Evolutionary conservation across 768 basidiomycete species (phyloP), one percentile per base, ranked within the genome.

Genomic region (Phlebiopsis gigantea): DNA sequence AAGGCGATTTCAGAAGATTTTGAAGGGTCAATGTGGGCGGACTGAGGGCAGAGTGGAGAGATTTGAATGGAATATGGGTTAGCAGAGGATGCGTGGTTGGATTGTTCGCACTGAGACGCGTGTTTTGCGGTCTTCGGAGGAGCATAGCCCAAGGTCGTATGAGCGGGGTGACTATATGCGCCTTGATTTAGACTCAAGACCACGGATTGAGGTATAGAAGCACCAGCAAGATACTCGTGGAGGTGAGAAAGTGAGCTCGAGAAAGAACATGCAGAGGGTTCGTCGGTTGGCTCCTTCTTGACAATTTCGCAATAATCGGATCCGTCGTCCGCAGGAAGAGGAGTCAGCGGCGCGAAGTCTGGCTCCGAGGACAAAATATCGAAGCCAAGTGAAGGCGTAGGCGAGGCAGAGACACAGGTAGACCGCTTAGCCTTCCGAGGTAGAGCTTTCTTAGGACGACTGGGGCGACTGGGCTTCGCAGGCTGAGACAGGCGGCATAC

Each of bases 371-470:
- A 53, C 4, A 41, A 28, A 6, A 34, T 8, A 3, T 29, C 25
- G 25, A 5, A 19, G n/a, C n/a, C 29, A 1, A 57, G 43, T 17
- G 49, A 44, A 5, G 56, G 56, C 19, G 50, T 57, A 19, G 56
- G 46, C 34, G 30, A 48, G 45, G 45, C 44, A 46, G 25, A 55
- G 21, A 17, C n/a, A 29, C 4, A 46, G 41, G 22, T 2, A 17
- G 28, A 6, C n/a, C 26, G 5, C 25, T 19, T 44, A 4, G 30
- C 29, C 8, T 15, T 30, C n/a, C 53, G 41, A 26, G 14, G 19
- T 26, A 19, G n/a, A n/a, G n/a, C n/a, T n/a, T n/a, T n/a, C n/a
- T n/a, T n/a, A n/a, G n/a, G n/a, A n/a, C n/a, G n/a, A n/a, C n/a
- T n/a, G n/a, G n/a, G n/a, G n/a, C n/a, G n/a, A n/a, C n/a, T n/a